A percentile compares a stretch with the other conserved stretches of the same genome.
These are phyloP conservation scores for Onygena corvina DNA, from an alignment of 2,329 filamentous ascomycete species.

Conservation along the genomic window DNA sequence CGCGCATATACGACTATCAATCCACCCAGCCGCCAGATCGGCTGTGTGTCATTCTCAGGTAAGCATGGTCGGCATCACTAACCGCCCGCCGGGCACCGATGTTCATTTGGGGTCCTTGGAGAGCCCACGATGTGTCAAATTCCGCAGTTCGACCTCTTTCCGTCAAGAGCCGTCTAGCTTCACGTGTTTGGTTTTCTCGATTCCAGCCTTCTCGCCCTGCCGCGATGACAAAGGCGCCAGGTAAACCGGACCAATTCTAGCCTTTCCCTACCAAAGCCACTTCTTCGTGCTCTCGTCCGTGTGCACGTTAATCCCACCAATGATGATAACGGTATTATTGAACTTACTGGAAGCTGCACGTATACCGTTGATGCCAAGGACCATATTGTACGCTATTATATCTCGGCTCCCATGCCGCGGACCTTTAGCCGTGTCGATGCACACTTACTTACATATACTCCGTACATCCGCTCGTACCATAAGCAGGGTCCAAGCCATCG, in stretches of 20 bases:
- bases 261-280: too few species aligned
- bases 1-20: not conserved
- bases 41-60: constrained; percentile 5
- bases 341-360: too few species aligned
- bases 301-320: too few species aligned
- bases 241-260: too few species aligned
- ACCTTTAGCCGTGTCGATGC: not conserved
- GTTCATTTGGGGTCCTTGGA: not conserved
- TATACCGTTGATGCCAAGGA: not conserved
- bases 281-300: too few species aligned
- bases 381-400: not conserved
- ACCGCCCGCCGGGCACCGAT: not conserved
- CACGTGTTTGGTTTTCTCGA: too few species aligned
- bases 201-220: too few species aligned
- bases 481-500: not conserved
- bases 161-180: too few species aligned
- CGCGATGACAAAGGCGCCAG: too few species aligned
- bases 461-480: too few species aligned
- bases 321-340: too few species aligned
- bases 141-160: not conserved
- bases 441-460: not conserved
- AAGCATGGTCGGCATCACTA: constrained; percentile 4
- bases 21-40: constrained; percentile 2
- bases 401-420: not conserved
- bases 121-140: not conserved